Conservation (phyloP, 192 early-diverging fungal species). For the Umbelopsis isabellina region DNA sequence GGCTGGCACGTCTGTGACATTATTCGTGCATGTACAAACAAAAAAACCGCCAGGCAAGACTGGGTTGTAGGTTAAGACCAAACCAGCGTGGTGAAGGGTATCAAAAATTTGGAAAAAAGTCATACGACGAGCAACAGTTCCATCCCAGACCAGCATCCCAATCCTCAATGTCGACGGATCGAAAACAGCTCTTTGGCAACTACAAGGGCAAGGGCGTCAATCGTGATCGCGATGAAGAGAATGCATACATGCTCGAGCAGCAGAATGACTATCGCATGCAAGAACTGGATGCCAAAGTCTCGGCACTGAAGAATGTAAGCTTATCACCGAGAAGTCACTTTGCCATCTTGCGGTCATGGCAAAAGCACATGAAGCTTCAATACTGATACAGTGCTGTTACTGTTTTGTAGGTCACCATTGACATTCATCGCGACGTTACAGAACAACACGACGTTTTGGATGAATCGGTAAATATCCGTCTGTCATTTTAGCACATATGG, state of each 20-base stretch:
- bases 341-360: no score
- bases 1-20: no score
- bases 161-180: conserved; percentile 1
- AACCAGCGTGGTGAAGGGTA: no score
- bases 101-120: no score
- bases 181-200: conserved; percentile 17
- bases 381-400: no score
- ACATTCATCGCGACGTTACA: conserved; percentile 49
- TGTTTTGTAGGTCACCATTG: conserved; percentile 44
- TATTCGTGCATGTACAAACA: no score
- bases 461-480: conserved; percentile 36
- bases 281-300: conserved; percentile 55
- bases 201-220: conserved; percentile 3
- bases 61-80: no score
- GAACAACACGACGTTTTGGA: conserved; percentile 43
- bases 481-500: neutral
- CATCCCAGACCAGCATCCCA: neutral
- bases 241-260: conserved; percentile 47
- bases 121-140: neutral
- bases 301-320: conserved; percentile 55
- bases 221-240: conserved; percentile 21
- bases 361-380: no score
- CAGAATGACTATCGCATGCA: conserved; percentile 59
- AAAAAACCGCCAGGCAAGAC: no score
- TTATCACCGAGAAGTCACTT: neutral